Evolutionary conservation across 257 asterid genomes (phyloP).

Genomic region (Eucommia ulmoides): DNA sequence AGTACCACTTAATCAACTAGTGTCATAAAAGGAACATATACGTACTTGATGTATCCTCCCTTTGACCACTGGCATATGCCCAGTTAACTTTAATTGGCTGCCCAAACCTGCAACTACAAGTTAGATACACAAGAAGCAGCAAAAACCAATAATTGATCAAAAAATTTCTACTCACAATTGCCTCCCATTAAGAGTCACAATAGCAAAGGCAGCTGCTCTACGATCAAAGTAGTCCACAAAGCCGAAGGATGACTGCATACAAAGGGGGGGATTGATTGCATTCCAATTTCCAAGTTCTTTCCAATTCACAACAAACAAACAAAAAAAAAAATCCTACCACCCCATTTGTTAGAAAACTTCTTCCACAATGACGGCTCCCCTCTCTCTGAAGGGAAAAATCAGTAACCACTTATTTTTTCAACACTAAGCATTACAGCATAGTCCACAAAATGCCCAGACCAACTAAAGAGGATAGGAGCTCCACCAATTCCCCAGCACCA

Average conservation of each 20-base stretch:
- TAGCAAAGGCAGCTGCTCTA: not conserved
- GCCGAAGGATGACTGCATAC: constrained; percentile 1
- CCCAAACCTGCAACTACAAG: not conserved
- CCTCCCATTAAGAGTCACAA: constrained; percentile 4
- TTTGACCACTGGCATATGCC: constrained; percentile 1
- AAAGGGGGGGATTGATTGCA: too few relatives aligned
- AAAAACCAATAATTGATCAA: not conserved
- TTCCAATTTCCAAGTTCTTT: too few relatives aligned
- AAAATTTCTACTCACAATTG: not conserved
- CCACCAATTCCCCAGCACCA: too few relatives aligned
- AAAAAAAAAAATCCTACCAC: too few relatives aligned
- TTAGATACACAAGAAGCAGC: not conserved
- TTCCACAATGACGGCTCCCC: too few relatives aligned
- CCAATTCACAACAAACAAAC: too few relatives aligned
- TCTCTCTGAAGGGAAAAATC: too few relatives aligned
- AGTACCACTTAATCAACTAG: not conserved
- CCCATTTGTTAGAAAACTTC: too few relatives aligned
- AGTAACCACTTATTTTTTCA: too few relatives aligned
- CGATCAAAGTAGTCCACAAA: constrained; percentile 1
- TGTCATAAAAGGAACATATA: not conserved
- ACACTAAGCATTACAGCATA: too few relatives aligned
- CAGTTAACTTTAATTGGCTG: constrained; percentile 2
- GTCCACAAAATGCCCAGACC: too few relatives aligned
- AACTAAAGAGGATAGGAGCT: too few relatives aligned
- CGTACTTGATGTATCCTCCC: not conserved